Base-by-base conservation (phyloP, 75 land plant genomes). In the Cunninghamia lanceolata region DNA sequence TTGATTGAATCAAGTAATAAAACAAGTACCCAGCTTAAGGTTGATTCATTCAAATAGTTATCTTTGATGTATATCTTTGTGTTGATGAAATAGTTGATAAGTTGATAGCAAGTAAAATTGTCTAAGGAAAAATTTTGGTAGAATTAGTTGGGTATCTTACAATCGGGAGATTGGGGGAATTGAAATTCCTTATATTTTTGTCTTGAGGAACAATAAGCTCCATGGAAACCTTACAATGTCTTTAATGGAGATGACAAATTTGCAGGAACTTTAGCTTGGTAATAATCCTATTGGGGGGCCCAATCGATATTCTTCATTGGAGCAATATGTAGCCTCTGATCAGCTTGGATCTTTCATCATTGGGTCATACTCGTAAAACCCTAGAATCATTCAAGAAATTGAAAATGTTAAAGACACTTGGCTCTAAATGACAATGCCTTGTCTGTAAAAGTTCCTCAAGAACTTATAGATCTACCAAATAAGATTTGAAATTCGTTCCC, bases 221-320 rank as follows among this genome's bases (percentile, higher is more conserved):
- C 70, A 47, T 56, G 84, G 84, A 35, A 21, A 83, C 28, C 70
- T 83, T 47, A 70, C 84, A 36, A 13, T 2, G 40, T 34, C 84
- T 35, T 35, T 83, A 34, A 36, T 19, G 9, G 78, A 56, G 70
- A 47, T 83, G 39, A 2, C 4, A 35, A 50, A 35, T 83, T 56
- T 83, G 56, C 81, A 91, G 84, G 40, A 88, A 53, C 52, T 43
- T 50, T 40, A 82, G 83, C 88, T 71, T 80, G 39, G 88, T 6
- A 68, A 50, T 40, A 90, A 90, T 74, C 71, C 82, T 34, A 42
- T 90, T n/a, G 39, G 70, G 63, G 1, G 88, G 91, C 25, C 9
- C 45, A 36, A 82, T 86, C 38, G 91, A 88, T n/a, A 47, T 79
- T 32, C 70, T 83, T 47, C 36, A 19, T 42, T 83, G 84, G 84